Percentiles rank a stretch among this genome's conserved stretches.
phyloP scores from a whole-genome alignment of 2,329 filamentous ascomycete species.

The Aspergillus piperis region DNA sequence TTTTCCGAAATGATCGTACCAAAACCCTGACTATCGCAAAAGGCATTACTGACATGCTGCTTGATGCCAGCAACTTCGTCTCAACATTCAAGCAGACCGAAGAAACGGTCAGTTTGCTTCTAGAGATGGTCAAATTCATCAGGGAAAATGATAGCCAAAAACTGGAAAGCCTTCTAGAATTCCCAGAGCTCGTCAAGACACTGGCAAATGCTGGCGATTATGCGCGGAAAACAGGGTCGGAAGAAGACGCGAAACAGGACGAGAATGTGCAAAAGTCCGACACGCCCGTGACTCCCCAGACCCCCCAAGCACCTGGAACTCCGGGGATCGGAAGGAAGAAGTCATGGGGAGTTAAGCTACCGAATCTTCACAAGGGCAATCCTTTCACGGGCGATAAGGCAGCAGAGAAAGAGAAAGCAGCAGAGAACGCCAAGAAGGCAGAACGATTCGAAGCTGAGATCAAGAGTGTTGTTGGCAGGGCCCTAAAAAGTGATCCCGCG shows the following conservation, averaged over 20 bases:
- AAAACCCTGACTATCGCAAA: neutral
- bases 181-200: neutral
- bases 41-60: neutral
- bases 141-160: neutral
- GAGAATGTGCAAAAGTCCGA: neutral
- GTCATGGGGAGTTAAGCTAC: neutral
- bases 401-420: neutral
- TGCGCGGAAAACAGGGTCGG: neutral
- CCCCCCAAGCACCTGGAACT: neutral
- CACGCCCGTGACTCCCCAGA: too few species aligned
- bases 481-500: too few species aligned
- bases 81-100: neutral
- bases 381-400: neutral
- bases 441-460: neutral
- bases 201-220: neutral
- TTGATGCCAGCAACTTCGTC: neutral
- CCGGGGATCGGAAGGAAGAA: neutral
- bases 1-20: neutral
- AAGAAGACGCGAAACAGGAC: neutral
- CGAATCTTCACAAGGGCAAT: neutral
- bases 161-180: neutral
- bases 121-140: neutral
- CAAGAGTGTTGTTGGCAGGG: neutral
- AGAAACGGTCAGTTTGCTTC: neutral
- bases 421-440: neutral